Evolutionary conservation across 2,329 filamentous ascomycete genomes (phyloP).

Genomic region (Calycina herbarum): DNA sequence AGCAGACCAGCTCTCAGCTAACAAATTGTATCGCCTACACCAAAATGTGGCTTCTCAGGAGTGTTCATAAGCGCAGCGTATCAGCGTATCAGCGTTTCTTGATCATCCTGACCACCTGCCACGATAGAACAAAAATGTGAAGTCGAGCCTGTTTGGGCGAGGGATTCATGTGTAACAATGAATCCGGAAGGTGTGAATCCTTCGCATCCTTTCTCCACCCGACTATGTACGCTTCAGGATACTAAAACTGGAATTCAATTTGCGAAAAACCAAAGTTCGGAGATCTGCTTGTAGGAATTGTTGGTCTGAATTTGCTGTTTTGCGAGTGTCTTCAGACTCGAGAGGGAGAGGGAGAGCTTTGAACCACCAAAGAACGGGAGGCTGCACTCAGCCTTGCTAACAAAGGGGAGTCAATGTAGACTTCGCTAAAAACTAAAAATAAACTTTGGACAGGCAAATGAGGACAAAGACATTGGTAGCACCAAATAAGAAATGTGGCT

Average conservation of each 20-base stretch:
- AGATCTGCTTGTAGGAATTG: neutral
- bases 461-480: neutral
- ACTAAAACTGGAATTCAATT: neutral
- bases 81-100: neutral
- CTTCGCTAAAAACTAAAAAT: neutral
- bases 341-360: neutral
- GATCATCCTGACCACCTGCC: neutral
- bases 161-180: neutral
- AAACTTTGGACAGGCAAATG: neutral
- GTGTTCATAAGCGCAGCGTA: neutral
- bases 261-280: neutral
- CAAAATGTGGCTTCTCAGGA: neutral
- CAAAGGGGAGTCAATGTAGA: neutral
- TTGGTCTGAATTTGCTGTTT: neutral
- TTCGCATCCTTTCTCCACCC: slow-evolving; percentile 1
- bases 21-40: neutral
- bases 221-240: neutral
- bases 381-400: slow-evolving; percentile 4
- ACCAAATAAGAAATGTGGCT: neutral
- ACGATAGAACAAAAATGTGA: neutral
- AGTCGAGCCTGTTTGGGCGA: neutral
- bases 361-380: neutral
- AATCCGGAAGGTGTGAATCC: neutral
- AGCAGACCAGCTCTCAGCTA: neutral
- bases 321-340: neutral